Base-by-base conservation (phyloP, 2,329 filamentous ascomycete species). In the Pseudocercospora musae region DNA sequence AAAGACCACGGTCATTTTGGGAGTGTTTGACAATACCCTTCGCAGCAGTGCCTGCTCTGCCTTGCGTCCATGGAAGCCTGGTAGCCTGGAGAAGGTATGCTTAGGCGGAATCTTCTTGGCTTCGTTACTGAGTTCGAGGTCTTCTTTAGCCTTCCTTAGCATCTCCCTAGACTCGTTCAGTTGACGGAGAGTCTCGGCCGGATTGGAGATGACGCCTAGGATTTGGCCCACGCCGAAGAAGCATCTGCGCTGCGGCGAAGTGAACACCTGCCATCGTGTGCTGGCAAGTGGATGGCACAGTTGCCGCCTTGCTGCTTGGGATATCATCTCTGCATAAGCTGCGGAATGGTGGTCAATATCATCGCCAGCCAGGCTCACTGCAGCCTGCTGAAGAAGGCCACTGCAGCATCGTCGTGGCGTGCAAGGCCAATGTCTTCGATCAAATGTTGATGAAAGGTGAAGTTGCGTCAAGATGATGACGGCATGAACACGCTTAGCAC, bases 151-250 rank as follows among this genome's bases (percentile, higher is more conserved):
- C 29, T 65, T 67, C 10, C 59, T 37, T 1, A 67, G 55, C 62
- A 67, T 63, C 9, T 67, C 65, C 29, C 60, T 67, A 3, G 60
- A 63, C 20, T 67, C 65, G 11, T 67, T 67, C 20, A 67, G 46
- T 40, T 67, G 63, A 2, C 59, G 58, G 2, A 65, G 53, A 0
- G 65, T 67, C 29, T 62, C 62, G 13, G 65, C 65, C 15, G 63
- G 65, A 31, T 67, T 67, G 10, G 63, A 57, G 25, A 67, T 33
- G 2, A 67, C 65, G 3, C 60, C 60, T 1, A 60, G 31, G 15
- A 67, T 62, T 33, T 67, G 60, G 21, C 65, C 62, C 56, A 67
- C 46, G 9, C 65, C 63, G 23, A 67, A 65, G 58, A 67, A 63
- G 13, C 33, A 29, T 49, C 60, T 53, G 40, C 54, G 29, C 23